Evolutionary conservation across 139 green algal species (phyloP).

Genomic region (Volvox africanus): DNA sequence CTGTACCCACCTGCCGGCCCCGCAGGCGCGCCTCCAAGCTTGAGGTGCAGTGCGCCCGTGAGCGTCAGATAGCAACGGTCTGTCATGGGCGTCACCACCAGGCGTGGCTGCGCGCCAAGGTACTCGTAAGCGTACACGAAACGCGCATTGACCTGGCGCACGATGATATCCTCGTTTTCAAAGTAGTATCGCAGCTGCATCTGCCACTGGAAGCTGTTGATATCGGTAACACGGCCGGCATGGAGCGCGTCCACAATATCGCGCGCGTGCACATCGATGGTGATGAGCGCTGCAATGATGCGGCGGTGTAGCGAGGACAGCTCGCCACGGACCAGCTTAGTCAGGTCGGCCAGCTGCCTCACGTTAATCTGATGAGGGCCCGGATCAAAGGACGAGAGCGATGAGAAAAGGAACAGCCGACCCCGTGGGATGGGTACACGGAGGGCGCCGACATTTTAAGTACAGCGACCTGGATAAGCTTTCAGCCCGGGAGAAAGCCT

Average conservation of each 20-base stretch:
- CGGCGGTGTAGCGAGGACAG: conserved; percentile 70
- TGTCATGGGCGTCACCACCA: conserved; percentile 92
- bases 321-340: conserved; percentile 73
- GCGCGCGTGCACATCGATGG: conserved; percentile 89
- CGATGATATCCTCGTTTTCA: conserved; percentile 75
- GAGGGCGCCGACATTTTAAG: too few relatives aligned
- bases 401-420: too few relatives aligned
- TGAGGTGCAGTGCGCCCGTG: conserved; percentile 88
- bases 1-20: conserved; percentile 77
- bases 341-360: conserved; percentile 77
- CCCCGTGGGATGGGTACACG: too few relatives aligned
- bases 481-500: too few relatives aligned
- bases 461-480: too few relatives aligned
- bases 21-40: conserved; percentile 87
- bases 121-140: conserved; percentile 93
- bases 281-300: conserved; percentile 86
- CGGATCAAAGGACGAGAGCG: too few relatives aligned
- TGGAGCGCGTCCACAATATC: conserved; percentile 83
- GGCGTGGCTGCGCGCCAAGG: conserved; percentile 84
- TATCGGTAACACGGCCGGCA: conserved; percentile 57
- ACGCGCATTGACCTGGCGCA: conserved; percentile 79
- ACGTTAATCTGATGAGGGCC: conserved; percentile 66
- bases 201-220: conserved; percentile 89
- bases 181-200: conserved; percentile 87
- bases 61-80: conserved; percentile 94